These are phyloP conservation scores for Mortierella antarctica DNA, from an alignment of 192 early-diverging fungal genomes.

Conservation along the genomic window DNA sequence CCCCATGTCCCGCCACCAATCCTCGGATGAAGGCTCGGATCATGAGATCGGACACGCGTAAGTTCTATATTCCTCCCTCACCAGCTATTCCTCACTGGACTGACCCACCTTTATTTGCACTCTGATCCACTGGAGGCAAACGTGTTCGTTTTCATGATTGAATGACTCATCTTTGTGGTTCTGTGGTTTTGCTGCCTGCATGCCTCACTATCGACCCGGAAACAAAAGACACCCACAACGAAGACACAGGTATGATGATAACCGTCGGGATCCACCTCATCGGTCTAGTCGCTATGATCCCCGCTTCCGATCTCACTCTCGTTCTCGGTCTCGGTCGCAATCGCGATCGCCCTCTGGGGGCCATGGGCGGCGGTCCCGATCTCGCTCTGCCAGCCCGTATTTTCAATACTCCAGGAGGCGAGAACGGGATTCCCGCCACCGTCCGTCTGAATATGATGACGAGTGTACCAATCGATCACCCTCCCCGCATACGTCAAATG, in stretches of 20 bases:
- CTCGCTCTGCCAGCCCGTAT: constrained; percentile 44
- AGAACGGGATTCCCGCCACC: not conserved
- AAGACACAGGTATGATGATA: constrained; percentile 38
- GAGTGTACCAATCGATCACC: not conserved
- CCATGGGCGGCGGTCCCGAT: constrained; percentile 31
- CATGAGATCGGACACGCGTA: constrained; percentile 30
- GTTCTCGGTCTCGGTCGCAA: constrained; percentile 27
- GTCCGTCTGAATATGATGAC: not conserved
- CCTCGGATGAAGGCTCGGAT: constrained; percentile 44
- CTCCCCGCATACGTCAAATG: not conserved
- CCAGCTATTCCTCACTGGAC: too few species aligned
- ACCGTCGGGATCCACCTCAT: constrained; percentile 18
- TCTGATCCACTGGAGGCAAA: too few species aligned
- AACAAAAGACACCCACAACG: constrained; percentile 27
- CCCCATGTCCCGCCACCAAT: constrained; percentile 44
- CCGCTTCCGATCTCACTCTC: constrained; percentile 29
- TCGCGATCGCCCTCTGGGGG: constrained; percentile 28
- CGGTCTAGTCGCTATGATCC: constrained; percentile 28
- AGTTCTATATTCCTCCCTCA: not conserved
- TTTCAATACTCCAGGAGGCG: constrained; percentile 18
- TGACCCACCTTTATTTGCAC: too few species aligned
- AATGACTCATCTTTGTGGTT: too few species aligned
- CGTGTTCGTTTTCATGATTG: too few species aligned
- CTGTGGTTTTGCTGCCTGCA: too few species aligned
- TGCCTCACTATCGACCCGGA: not conserved